Evolutionary conservation across 768 basidiomycete genomes (phyloP).

Genomic region (Strobilomyces confusus): DNA sequence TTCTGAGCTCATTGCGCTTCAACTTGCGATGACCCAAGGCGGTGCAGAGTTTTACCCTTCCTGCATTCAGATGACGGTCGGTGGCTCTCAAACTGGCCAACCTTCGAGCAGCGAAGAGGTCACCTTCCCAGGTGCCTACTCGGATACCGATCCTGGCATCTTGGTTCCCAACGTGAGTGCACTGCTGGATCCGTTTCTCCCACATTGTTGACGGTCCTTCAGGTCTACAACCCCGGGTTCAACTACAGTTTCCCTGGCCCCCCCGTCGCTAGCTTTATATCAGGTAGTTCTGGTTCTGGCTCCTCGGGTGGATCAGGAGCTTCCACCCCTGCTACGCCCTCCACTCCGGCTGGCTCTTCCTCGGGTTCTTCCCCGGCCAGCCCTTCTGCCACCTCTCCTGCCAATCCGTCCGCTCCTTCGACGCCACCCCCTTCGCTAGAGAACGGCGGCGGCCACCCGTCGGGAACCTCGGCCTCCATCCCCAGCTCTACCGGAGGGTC

Average conservation of each 20-base stretch:
- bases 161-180: slow-evolving; percentile 42
- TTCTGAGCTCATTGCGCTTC: slow-evolving; percentile 75
- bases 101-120: slow-evolving; percentile 38
- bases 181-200: not conserved
- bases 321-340: not conserved
- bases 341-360: not conserved
- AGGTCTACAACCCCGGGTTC: slow-evolving; percentile 28
- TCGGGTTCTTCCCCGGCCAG: not conserved
- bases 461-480: not conserved
- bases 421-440: slow-evolving; percentile 1
- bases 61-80: slow-evolving; percentile 26
- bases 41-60: slow-evolving; percentile 45
- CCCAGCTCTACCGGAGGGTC: slow-evolving; percentile 6
- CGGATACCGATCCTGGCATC: slow-evolving; percentile 65
- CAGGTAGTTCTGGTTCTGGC: no score
- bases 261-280: slow-evolving; percentile 35
- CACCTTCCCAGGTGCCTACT: slow-evolving; percentile 67
- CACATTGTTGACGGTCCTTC: not conserved
- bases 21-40: slow-evolving; percentile 46
- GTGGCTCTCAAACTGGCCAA: slow-evolving; percentile 25
- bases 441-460: not conserved
- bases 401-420: not conserved
- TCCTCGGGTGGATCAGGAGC: slow-evolving; percentile 5
- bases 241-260: slow-evolving; percentile 54
- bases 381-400: not conserved